Conservation (phyloP, 768 basidiomycete species). For the Serendipita vermifera region DNA sequence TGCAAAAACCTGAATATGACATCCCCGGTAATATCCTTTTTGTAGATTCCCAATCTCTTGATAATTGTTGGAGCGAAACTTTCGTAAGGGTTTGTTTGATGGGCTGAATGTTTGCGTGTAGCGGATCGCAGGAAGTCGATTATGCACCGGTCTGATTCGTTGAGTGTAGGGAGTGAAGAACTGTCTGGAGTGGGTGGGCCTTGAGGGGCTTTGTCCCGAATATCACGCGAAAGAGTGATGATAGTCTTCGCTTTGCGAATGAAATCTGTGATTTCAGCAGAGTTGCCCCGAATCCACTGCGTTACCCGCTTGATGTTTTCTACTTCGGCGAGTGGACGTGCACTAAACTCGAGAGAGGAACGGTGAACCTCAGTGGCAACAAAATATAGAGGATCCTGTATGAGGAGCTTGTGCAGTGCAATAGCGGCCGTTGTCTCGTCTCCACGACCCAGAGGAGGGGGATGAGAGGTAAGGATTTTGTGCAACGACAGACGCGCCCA, state of each 20-base stretch:
- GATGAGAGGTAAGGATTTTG: constrained; percentile 35
- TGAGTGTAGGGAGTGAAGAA: constrained; percentile 30
- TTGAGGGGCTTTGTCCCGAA: constrained; percentile 23
- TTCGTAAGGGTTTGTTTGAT: constrained; percentile 52
- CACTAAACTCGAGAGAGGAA: constrained; percentile 37
- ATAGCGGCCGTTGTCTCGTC: constrained; percentile 32
- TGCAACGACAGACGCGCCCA: constrained; percentile 46
- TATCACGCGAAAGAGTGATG: constrained; percentile 26
- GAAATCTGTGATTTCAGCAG: constrained; percentile 37
- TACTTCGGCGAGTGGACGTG: constrained; percentile 51
- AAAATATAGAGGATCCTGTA: constrained; percentile 41
- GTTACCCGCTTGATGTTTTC: constrained; percentile 36
- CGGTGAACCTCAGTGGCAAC: constrained; percentile 38
- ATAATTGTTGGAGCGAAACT: constrained; percentile 42
- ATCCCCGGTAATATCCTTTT: constrained; percentile 20
- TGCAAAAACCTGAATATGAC: constrained; percentile 38
- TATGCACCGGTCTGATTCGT: constrained; percentile 40
- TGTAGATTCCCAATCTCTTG: constrained; percentile 37
- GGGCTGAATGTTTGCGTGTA: constrained; percentile 33
- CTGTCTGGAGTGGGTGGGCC: constrained; percentile 23
- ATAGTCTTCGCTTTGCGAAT: constrained; percentile 35
- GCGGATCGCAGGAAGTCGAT: constrained; percentile 46
- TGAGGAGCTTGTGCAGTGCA: constrained; percentile 51
- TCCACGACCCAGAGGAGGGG: constrained; percentile 27
- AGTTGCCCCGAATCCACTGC: constrained; percentile 32